A percentile compares a stretch with the other conserved stretches of the same genome.
These are phyloP conservation scores for Irpex lacteus DNA, from an alignment of 1,284 basidiomycete species.

Conservation along the genomic window DNA sequence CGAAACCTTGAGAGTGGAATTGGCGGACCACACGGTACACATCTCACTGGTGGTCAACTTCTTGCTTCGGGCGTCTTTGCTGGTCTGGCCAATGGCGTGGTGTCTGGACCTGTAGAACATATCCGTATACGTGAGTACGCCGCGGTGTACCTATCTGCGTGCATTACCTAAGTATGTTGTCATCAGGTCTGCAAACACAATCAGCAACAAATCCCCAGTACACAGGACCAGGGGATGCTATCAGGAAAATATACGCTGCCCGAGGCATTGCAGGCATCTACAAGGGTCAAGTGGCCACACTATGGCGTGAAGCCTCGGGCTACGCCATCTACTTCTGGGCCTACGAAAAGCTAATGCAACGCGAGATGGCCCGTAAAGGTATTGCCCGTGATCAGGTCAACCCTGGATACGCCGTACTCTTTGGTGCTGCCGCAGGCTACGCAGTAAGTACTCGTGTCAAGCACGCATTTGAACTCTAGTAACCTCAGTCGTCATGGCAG, in stretches of 20 bases:
- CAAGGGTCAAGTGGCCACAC: slow-evolving; percentile 91
- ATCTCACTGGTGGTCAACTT: slow-evolving; percentile 65
- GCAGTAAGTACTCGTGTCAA: slow-evolving; percentile 48
- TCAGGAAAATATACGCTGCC: slow-evolving; percentile 72
- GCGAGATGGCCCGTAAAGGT: slow-evolving; percentile 70
- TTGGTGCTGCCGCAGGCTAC: slow-evolving; percentile 85
- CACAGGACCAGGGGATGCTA: slow-evolving; percentile 83
- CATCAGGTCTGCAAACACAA: slow-evolving; percentile 83
- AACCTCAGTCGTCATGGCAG: slow-evolving; percentile 32
- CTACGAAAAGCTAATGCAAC: slow-evolving; percentile 91
- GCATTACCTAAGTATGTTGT: background rate
- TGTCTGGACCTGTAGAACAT: slow-evolving; percentile 96
- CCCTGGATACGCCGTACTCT: slow-evolving; percentile 75
- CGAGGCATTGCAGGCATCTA: slow-evolving; percentile 85
- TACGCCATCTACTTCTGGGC: slow-evolving; percentile 91
- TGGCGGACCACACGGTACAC: slow-evolving; percentile 59
- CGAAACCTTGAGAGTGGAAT: slow-evolving; percentile 52
- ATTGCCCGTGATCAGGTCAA: slow-evolving; percentile 76
- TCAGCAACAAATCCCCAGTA: slow-evolving; percentile 72
- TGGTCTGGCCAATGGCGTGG: slow-evolving; percentile 88
- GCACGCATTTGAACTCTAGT: background rate
- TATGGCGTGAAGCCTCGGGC: slow-evolving; percentile 83
- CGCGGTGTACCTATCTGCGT: slow-evolving; percentile 1
- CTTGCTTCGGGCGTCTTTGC: slow-evolving; percentile 80
- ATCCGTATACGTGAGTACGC: slow-evolving; percentile 85